These are phyloP conservation scores for Aspergillus bombycis DNA, from an alignment of 2,329 filamentous ascomycete genomes.

Conservation along the genomic window DNA sequence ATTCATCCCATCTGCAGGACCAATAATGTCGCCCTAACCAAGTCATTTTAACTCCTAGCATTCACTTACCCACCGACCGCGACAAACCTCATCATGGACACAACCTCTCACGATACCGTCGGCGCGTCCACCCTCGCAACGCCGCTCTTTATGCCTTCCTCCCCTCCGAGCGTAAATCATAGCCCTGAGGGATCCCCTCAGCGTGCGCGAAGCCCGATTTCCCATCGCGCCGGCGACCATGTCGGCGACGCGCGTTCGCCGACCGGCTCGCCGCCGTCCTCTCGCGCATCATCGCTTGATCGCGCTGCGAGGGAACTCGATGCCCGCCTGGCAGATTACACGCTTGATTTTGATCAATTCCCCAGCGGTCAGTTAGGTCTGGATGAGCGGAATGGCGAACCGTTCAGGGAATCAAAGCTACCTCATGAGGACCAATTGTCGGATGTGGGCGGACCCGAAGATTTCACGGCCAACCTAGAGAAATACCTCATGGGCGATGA, in stretches of 20 bases:
- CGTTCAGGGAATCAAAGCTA: constrained; percentile 28
- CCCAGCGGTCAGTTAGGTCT: constrained; percentile 30
- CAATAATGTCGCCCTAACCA: constrained; percentile 3
- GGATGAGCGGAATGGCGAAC: constrained; percentile 21
- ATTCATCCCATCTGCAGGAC: not conserved
- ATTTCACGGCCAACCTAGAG: constrained; percentile 48
- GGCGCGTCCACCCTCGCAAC: constrained; percentile 44
- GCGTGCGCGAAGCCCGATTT: constrained; percentile 27
- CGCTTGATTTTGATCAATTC: constrained; percentile 44
- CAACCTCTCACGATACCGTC: constrained; percentile 47
- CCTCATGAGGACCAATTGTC: constrained; percentile 36
- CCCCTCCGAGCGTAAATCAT: constrained; percentile 29
- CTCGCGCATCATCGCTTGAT: constrained; percentile 26
- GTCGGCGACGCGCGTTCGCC: constrained; percentile 16
- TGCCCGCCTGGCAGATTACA: constrained; percentile 44
- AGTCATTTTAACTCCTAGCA: not conserved
- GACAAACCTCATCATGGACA: constrained; percentile 35
- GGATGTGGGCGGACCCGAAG: constrained; percentile 45
- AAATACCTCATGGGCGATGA: constrained; percentile 40
- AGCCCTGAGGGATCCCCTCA: constrained; percentile 21
- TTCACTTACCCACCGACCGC: constrained; percentile 14
- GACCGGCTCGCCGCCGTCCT: constrained; percentile 17
- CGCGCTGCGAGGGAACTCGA: constrained; percentile 40
- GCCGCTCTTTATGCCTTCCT: constrained; percentile 41
- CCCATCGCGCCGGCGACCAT: constrained; percentile 17